phyloP scores from a whole-genome alignment of 2,329 filamentous ascomycete genomes.

The Cladobotryum protrusum region DNA sequence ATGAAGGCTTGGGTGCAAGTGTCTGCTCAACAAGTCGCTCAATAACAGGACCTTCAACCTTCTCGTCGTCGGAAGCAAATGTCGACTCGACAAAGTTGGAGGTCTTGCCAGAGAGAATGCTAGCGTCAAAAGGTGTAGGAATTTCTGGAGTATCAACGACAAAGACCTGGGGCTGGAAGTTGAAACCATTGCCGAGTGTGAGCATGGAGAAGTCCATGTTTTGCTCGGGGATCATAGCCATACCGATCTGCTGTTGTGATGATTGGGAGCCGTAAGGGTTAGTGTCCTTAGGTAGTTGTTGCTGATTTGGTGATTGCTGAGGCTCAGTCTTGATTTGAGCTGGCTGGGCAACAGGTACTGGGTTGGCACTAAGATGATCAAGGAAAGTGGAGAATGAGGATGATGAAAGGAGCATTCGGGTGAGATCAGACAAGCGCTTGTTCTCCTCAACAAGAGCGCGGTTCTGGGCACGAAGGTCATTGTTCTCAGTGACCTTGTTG shows the following conservation, averaged over 20 bases:
- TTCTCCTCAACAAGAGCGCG: slow-evolving; percentile 78
- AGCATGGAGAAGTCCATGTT: slow-evolving; percentile 69
- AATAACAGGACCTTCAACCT: slow-evolving; percentile 50
- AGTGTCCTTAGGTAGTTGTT: slow-evolving; percentile 57
- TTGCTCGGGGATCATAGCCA: slow-evolving; percentile 79
- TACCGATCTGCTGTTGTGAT: slow-evolving; percentile 63
- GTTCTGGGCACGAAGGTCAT: slow-evolving; percentile 75
- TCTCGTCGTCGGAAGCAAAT: slow-evolving; percentile 43
- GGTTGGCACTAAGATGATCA: slow-evolving; percentile 60
- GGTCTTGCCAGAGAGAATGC: slow-evolving; percentile 65
- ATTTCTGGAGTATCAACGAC: slow-evolving; percentile 67
- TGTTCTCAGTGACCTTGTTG: slow-evolving; percentile 74
- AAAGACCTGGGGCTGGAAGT: slow-evolving; percentile 66
- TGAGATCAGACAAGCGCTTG: slow-evolving; percentile 68
- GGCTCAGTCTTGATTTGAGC: slow-evolving; percentile 34
- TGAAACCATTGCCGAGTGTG: slow-evolving; percentile 50
- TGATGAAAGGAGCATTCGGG: slow-evolving; percentile 74
- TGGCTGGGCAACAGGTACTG: slow-evolving; percentile 36
- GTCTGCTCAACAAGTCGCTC: slow-evolving; percentile 40
- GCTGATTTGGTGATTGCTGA: slow-evolving; percentile 36
- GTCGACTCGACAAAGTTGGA: slow-evolving; percentile 45
- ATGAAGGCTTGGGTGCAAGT: slow-evolving; percentile 21
- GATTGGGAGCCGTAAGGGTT: slow-evolving; percentile 53
- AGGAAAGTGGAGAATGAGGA: slow-evolving; percentile 79
- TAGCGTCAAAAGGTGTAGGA: slow-evolving; percentile 52